Base-by-base conservation (phyloP, 2,329 filamentous ascomycete genomes). In the Fusarium transvaalense region DNA sequence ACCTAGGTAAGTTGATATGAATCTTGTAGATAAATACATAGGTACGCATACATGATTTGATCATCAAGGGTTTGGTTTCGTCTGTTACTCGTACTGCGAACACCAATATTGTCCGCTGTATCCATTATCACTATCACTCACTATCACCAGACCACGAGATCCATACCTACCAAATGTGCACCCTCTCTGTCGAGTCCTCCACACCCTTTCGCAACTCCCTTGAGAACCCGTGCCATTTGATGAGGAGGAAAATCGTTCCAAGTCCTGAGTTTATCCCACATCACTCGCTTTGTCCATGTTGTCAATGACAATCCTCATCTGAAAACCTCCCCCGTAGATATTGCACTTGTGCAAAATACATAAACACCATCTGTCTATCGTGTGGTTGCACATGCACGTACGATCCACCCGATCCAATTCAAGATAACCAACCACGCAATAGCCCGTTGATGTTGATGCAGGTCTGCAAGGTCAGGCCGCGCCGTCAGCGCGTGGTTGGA, bases 391-490 rank as follows among this genome's bases (percentile, higher is more conserved):
- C 51, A 64, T 59, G 61, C 61, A 64, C 41, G 46, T 47, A 60
- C 52, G 61, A 69, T 69, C 67, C 66, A 70, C 67, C 56, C 57
- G 58, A 67, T 66, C 25, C 51, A 54, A 55, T 47, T 27, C 48
- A 60, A 29, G 54, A 55, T 53, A 56, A 23, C 67, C 67, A 67
- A 69, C 58, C 62, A 70, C 35, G 32, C 31, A 34, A 42, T 32
- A 53, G 67, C 52, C 63, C 66, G 51, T 64, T 64, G 58, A 67
- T 61, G 37, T 32, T 59, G 54, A 54, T 61, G 58, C 66, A 67
- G 47, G 62, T 62, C 66, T 69, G 62, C 62, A 70, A 62, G 66
- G 66, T 64, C 66, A 69, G 58, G 61, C 53, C 57, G 66, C 56
- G 66, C 47, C 48, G 34, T 43, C 21, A 66, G 63, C 50, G 61